phyloP scores from a whole-genome alignment of 192 early-diverging fungal species.

The Podila verticillata region DNA sequence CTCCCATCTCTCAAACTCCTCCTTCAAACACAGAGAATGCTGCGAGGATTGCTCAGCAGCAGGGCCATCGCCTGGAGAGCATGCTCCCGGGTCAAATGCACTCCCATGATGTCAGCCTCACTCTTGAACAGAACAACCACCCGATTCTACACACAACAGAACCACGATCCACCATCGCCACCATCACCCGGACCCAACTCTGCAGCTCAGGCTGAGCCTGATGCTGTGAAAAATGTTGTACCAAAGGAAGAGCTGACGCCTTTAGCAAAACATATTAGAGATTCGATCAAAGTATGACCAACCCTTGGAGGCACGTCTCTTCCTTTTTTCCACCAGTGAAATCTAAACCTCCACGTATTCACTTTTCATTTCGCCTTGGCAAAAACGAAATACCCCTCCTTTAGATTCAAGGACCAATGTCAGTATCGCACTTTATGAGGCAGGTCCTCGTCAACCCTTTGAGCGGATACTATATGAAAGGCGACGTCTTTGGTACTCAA shows the following conservation, averaged over 20 bases:
- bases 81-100: no score
- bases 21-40: no score
- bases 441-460: conserved; percentile 86
- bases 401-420: conserved; percentile 75
- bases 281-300: conserved; percentile 59
- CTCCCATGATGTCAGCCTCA: no score
- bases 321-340: not conserved
- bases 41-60: no score
- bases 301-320: not conserved
- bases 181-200: not conserved
- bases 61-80: no score
- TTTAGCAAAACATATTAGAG: conserved; percentile 66
- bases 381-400: not conserved
- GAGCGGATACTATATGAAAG: conserved; percentile 94
- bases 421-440: conserved; percentile 90
- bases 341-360: not conserved
- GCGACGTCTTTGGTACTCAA: conserved; percentile 87
- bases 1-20: no score
- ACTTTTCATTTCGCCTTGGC: not conserved
- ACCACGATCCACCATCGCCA: not conserved
- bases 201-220: not conserved
- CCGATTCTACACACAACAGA: no score
- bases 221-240: not conserved
- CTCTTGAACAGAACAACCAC: no score
- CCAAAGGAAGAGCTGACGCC: conserved; percentile 64